Evolutionary conservation across 1,284 basidiomycete genomes (phyloP).

Genomic region (Entoloma clypeatum): DNA sequence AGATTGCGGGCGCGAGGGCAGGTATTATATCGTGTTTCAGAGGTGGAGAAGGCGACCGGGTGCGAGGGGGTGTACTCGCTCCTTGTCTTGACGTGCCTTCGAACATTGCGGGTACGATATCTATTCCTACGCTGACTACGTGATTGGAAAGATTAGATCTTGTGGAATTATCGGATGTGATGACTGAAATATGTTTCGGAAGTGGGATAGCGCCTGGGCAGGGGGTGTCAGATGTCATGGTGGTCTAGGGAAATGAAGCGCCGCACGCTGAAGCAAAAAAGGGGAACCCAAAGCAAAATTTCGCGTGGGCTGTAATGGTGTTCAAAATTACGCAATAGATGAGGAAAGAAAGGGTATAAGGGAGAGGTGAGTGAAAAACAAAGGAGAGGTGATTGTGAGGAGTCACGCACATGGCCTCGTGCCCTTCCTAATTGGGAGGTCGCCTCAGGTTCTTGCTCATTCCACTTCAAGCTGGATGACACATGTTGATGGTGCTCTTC

Average conservation of each 20-base stretch:
- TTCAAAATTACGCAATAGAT: slow-evolving; percentile 22
- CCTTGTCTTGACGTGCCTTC: slow-evolving; percentile 13
- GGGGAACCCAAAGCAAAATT: slow-evolving; percentile 30
- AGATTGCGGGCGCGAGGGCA: slow-evolving; percentile 18
- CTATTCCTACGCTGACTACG: slow-evolving; percentile 14
- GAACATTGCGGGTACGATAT: slow-evolving; percentile 14
- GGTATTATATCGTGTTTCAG: slow-evolving; percentile 23
- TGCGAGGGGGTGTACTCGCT: slow-evolving; percentile 17
- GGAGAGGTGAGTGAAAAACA: slow-evolving; percentile 20
- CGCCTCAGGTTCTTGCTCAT: too few species aligned
- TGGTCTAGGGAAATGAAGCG: slow-evolving; percentile 10
- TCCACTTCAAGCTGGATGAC: too few species aligned
- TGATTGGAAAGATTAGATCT: slow-evolving; percentile 14
- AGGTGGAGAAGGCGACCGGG: slow-evolving; percentile 24
- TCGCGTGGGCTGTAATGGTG: slow-evolving; percentile 25
- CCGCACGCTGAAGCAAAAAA: slow-evolving; percentile 36
- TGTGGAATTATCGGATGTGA: slow-evolving; percentile 22
- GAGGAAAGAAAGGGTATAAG: slow-evolving; percentile 26
- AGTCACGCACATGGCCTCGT: slow-evolving; percentile 37
- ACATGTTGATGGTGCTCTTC: slow-evolving; percentile 23
- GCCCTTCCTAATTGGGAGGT: slow-evolving; percentile 24
- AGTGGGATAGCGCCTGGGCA: too few species aligned
- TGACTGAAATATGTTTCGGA: slow-evolving; percentile 29
- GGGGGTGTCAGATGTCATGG: too few species aligned
- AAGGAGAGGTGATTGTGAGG: slow-evolving; percentile 17